Evolutionary conservation across 2,329 filamentous ascomycete genomes (phyloP).

Genomic region (Colletotrichum horii): DNA sequence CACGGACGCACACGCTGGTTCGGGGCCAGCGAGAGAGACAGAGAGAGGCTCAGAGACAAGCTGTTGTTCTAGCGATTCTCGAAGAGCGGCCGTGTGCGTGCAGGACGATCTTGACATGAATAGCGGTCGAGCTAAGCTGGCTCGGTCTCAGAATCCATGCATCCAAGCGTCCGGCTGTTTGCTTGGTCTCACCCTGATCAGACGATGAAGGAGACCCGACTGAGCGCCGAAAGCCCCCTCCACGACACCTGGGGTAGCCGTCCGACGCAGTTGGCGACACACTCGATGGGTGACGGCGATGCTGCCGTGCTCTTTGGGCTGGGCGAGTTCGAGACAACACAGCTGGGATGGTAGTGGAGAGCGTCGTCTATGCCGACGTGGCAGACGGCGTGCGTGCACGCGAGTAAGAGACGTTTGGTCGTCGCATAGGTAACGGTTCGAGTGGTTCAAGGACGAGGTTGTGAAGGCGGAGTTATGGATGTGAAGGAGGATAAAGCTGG

Average conservation of each 20-base stretch:
- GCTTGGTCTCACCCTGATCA: background rate
- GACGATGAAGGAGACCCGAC: background rate
- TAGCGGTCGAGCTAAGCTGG: slow-evolving; percentile 6
- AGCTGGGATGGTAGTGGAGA: background rate
- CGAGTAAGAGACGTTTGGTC: background rate
- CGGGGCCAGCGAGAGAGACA: background rate
- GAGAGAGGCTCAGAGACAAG: background rate
- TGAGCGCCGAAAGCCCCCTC: background rate
- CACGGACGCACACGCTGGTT: background rate
- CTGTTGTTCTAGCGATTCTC: slow-evolving; percentile 14
- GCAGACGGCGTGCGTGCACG: background rate
- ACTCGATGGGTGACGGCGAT: background rate
- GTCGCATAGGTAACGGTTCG: background rate
- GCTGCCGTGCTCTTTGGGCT: background rate
- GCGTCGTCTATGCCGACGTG: background rate
- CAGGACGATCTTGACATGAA: slow-evolving; percentile 5
- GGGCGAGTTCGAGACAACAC: background rate
- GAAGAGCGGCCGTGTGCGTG: background rate
- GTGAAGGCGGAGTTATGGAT: background rate
- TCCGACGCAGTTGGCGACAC: background rate
- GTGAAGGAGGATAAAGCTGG: background rate
- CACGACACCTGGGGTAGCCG: background rate
- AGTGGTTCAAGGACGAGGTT: background rate
- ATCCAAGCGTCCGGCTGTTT: background rate
- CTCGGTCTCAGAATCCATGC: slow-evolving; percentile 6